Conservation (phyloP, 106 monocot species). For the Platanthera guangdongensis region DNA sequence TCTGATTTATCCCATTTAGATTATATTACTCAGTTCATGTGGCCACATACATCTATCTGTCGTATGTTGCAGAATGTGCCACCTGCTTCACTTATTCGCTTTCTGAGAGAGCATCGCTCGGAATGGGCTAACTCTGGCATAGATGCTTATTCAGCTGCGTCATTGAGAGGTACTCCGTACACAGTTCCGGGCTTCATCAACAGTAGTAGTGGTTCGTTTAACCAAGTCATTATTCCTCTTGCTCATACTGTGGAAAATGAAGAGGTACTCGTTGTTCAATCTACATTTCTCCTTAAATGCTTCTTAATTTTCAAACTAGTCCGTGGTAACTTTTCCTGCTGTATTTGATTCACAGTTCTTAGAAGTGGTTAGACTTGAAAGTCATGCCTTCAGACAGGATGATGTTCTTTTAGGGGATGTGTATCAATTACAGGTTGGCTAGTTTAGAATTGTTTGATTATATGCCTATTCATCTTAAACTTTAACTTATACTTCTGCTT, state of each 20-base stretch:
- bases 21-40: neutral
- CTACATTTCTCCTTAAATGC: neutral
- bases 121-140: conserved; percentile 87
- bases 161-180: conserved; percentile 60
- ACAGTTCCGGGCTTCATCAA: conserved; percentile 49
- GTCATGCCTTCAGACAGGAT: conserved; percentile 61
- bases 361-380: conserved; percentile 86
- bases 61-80: conserved; percentile 67
- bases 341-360: conserved; percentile 42
- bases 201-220: conserved; percentile 38
- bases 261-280: conserved; percentile 43
- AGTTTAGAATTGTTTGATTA: conserved; percentile 10
- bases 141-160: conserved; percentile 80
- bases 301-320: neutral
- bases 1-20: no score
- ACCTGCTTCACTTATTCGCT: conserved; percentile 81
- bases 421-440: conserved; percentile 65
- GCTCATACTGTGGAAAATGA: conserved; percentile 86
- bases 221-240: conserved; percentile 77
- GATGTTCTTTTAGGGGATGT: conserved; percentile 67
- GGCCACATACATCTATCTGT: neutral
- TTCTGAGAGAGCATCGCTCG: conserved; percentile 87
- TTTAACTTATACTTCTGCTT: neutral
- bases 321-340: neutral
- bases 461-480: neutral